Base-by-base conservation (phyloP, 331 rosid genomes). In the Malus hybrid region DNA sequence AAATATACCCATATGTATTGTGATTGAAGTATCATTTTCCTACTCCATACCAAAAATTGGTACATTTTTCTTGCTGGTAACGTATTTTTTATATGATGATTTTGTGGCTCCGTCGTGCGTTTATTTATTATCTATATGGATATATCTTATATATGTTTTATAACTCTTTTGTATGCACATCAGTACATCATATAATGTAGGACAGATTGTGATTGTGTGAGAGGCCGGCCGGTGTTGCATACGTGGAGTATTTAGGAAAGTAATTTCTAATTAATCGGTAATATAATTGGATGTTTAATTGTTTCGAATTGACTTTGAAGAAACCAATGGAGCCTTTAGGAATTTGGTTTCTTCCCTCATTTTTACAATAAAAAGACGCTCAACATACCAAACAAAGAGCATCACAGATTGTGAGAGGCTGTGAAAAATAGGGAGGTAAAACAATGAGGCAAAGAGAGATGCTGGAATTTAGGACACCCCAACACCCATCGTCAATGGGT, bases 381-480 rank as follows among this genome's bases (percentile, higher is more conserved):
- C 32, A 48, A 11, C 5, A 24, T 4, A 12, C 36, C 60, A 73
- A 10, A 26, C 63, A 85, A 50, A 46, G 42, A 12, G 75, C 55
- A 63, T 48, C 64, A 28, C 72, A 50, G 57, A 52, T 6, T 52
- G 57, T 52, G 42, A 24, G 61, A 83, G 66, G 50, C 15, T 18
- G 53, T 3, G 75, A 64, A 53, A 62, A 22, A 60, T 28, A 68
- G 10, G 63, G 39, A 18, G 10, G 4, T 16, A 52, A 53, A 44
- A 34, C 30, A 29, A 87, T 75, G 86, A 80, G 76, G 66, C 67
- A n/a, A 53, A 79, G 75, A 75, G 82, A 83, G 63, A 8, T 75
- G 26, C n/a, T 68, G 83, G 86, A 80, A 60, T 93, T 88, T 52
- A 91, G 96, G 82, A 89, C 90, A 52, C 97, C 96, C 24, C 93